Base-by-base conservation (phyloP, 768 basidiomycete genomes). In the Lactarius quietus region DNA sequence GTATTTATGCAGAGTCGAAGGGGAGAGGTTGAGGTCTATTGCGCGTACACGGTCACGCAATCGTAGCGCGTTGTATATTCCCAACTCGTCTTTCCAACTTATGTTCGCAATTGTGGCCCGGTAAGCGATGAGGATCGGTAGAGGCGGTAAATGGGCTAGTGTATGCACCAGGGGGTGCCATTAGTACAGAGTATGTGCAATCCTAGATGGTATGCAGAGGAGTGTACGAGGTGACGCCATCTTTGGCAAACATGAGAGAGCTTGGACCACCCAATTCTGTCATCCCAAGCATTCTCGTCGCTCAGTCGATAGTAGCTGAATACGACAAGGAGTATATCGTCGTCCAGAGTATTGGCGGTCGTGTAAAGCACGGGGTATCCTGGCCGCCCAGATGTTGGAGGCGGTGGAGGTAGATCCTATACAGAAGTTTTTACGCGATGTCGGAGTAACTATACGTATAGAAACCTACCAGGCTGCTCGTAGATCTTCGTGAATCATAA, bases 211-310 rank as follows among this genome's bases (percentile, higher is more conserved):
- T 9, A 10, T 45, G 18, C 8, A 9, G 43, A 45, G 1, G 3
- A 0, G 31, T 6, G 10, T 28, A 62, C 20, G 41, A 55, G 20
- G 33, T 26, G 5, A 39, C 61, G 53, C 61, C 61, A 62, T 33
- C n/a, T 62, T 55, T 15, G 61, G 55, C 61, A 62, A 17, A 55
- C 41, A 23, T 62, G 61, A 10, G 41, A 55, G 61, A 62, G 61
- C 10, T 62, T 62, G 61, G 31, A 18, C 61, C 61, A 62, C 39
- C n/a, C 23, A 33, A 43, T n/a, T 36, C 51, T 38, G 31, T 31
- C 29, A 35, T 62, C 43, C 61, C 61, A 62, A 10, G 29, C 10
- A 3, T 33, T 17, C 51, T 56, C 53, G 0, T 35, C 53, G 6
- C 20, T 14, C 8, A 62, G 17, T 10, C 61, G 61, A 43, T 23